Percentiles rank a stretch among this genome's conserved stretches.
phyloP scores from a whole-genome alignment of 768 basidiomycete genomes.

The Termitomyces sp. region DNA sequence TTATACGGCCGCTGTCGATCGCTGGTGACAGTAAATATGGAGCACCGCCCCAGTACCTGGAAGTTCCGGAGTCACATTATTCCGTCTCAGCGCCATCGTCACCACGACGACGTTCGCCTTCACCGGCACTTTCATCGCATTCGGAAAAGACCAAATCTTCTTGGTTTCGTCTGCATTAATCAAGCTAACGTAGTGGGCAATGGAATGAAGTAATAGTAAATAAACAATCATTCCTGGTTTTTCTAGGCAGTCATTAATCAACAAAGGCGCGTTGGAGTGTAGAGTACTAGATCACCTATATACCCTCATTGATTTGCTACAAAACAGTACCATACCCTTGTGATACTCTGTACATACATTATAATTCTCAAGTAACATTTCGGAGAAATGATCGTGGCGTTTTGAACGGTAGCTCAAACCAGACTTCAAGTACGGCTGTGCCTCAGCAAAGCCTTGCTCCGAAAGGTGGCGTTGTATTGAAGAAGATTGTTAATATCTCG shows the following conservation, averaged over 20 bases:
- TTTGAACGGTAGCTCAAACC: not conserved
- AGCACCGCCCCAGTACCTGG: conserved; percentile 46
- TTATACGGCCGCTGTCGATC: conserved; percentile 30
- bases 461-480: conserved; percentile 93
- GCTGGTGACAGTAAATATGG: conserved; percentile 18
- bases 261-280: too few species aligned
- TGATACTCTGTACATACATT: not conserved
- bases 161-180: conserved; percentile 16
- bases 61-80: conserved; percentile 23
- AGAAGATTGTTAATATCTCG: conserved; percentile 92
- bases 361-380: not conserved
- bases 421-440: conserved; percentile 59
- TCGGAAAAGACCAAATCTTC: conserved; percentile 11
- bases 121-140: conserved; percentile 15
- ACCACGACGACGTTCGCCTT: conserved; percentile 17
- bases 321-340: not conserved
- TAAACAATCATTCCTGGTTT: too few species aligned
- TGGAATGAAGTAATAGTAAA: too few species aligned
- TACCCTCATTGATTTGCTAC: too few species aligned
- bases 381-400: not conserved
- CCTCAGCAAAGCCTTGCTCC: conserved; percentile 80
- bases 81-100: conserved; percentile 24
- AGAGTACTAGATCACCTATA: not conserved
- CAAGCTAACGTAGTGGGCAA: too few species aligned
- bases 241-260: too few species aligned